Base-by-base conservation (phyloP, 2,329 filamentous ascomycete species). In the Colletotrichum kahawae region DNA sequence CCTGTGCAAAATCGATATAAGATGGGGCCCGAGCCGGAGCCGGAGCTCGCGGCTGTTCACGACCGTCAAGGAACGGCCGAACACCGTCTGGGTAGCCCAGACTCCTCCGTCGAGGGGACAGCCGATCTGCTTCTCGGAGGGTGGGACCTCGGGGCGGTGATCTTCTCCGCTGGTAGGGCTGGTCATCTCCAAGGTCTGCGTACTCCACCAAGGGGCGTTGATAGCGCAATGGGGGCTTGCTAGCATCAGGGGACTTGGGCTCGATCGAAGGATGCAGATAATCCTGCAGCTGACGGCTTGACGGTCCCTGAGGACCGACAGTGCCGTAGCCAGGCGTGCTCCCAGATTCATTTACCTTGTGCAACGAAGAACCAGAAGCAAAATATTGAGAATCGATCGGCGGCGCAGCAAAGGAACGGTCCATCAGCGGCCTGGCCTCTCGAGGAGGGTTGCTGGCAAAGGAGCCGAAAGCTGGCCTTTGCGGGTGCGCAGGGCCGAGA, bases 201-300 rank as follows among this genome's bases (percentile, higher is more conserved):
- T 76, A 75, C 38, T 71, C 67, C 59, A 67, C 43, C 71, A 64
- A 27, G 18, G 72, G 38, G 34, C 66, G 73, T 27, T 33, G 34
- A 54, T 33, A 69, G 57, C 65, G 59, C 33, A 62, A 60, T 62
- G 68, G 59, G n/a, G 73, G 21, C 7, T 62, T 48, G 7, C 63
- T 67, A n/a, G 54, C 59, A 29, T 81, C 78, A 7, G 86, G 86
- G 38, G 86, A 87, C 8, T 67, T 78, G 24, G 85, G 84, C 76
- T 89, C 88, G 77, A 89, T 85, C 8, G 87, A 90, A 10, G 79
- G 86, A 16, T 89, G 83, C 74, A 88, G 79, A 78, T 86, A 82
- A 51, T 90, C 88, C 77, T 85, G 84, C 33, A 81, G 80, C 63
- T 82, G 80, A 59, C 78, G 74, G 43, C 74, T 77, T 67, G 73